These are phyloP conservation scores for Taxawa tesnikishii DNA, from an alignment of 2,329 filamentous ascomycete species.

Conservation along the genomic window DNA sequence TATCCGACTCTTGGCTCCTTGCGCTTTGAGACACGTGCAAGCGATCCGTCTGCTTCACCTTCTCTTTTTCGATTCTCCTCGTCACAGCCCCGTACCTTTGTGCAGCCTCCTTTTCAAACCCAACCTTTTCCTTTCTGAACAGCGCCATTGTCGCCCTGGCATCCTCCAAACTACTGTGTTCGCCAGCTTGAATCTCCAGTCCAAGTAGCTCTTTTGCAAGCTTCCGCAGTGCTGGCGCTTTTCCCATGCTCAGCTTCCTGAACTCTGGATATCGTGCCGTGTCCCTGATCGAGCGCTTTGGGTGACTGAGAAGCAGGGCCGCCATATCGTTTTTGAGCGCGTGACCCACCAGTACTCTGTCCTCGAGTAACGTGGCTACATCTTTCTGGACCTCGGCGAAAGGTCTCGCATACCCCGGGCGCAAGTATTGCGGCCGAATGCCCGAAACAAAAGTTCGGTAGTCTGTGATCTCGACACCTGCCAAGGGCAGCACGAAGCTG, in stretches of 20 bases:
- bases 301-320: slow-evolving; percentile 66
- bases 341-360: slow-evolving; percentile 69
- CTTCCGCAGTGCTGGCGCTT: slow-evolving; percentile 55
- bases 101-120: slow-evolving; percentile 71
- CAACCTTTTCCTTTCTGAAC: slow-evolving; percentile 70
- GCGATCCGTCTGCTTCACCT: slow-evolving; percentile 9
- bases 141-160: slow-evolving; percentile 82
- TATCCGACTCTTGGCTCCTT: slow-evolving; percentile 12
- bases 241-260: slow-evolving; percentile 53
- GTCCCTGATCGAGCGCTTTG: slow-evolving; percentile 67
- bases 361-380: slow-evolving; percentile 56
- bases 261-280: slow-evolving; percentile 70
- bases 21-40: slow-evolving; percentile 13
- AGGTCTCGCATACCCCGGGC: slow-evolving; percentile 27
- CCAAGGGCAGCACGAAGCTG: slow-evolving; percentile 63
- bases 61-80: slow-evolving; percentile 8
- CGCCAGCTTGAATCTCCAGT: slow-evolving; percentile 46
- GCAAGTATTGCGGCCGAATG: slow-evolving; percentile 62
- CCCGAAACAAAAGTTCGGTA: slow-evolving; percentile 84
- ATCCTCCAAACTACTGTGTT: slow-evolving; percentile 58
- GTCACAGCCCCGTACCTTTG: slow-evolving; percentile 43
- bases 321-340: slow-evolving; percentile 67
- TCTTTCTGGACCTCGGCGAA: slow-evolving; percentile 69
- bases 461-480: slow-evolving; percentile 62
- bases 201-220: slow-evolving; percentile 46